Base-by-base conservation (phyloP, 345 rosid genomes). In the Melaleuca quinquenervia region DNA sequence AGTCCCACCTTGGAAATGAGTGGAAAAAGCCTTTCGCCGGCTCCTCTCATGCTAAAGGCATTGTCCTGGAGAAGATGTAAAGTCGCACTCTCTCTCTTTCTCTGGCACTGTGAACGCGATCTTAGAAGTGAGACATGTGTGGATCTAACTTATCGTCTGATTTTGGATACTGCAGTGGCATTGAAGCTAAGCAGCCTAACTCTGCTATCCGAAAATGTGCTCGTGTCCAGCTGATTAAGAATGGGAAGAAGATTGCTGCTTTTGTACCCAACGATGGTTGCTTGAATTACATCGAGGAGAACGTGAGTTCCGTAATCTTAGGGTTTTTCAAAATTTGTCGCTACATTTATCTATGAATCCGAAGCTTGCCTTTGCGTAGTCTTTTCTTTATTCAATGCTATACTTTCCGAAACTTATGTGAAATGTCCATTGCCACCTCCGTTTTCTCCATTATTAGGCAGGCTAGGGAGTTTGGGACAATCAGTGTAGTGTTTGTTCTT, bases 11-110 rank as follows among this genome's bases (percentile, higher is more conserved):
- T 41, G 96, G 95, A 8, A 94, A 92, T 74, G 95, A 94, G 76
- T 94, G 94, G 96, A 94, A 94, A 92, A 94, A 94, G 87, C 96
- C 96, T 5, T 94, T 94, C 55, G 90, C 96, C 53, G 95, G 95
- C 1, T 94, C 95, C 32, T 94, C 96, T 48, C 96, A 94, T 80
- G 94, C 96, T 11, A 94, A 91, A 20, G 96, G 96, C 56, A 93
- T 93, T 74, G 96, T 94, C 51, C 93, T 91, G 45, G 96, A 94
- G 87, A 94, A 94, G 89, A 94, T 91, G 96, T 92, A 87, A 86
- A 90, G 10, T 49, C 9, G 6, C 36, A 14, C 7, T 50, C 50
- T 0, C 3, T 29, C 58, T 52, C 53, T 52, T 5, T 22, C 27
- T 55, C 41, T 41, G 12, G 2, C 22, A 56, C 11, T 26, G 15